A percentile compares a stretch with the other conserved stretches of the same genome.
Evolutionary conservation across 495 filamentous ascomycete genomes (phyloP).

Genomic region (Tuber melanosporum): DNA sequence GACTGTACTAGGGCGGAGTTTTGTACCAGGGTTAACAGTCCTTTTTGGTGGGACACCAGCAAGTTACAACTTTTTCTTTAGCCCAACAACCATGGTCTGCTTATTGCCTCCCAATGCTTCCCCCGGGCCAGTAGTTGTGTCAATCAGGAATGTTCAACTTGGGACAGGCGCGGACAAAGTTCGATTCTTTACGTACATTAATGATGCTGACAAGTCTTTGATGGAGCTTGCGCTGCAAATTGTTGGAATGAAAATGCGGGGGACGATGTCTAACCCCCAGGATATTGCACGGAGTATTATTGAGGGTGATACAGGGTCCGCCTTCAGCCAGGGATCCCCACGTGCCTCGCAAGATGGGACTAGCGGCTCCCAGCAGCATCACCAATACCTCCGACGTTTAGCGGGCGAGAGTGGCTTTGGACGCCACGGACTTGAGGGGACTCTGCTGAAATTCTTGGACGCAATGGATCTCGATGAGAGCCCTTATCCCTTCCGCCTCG

Average conservation of each 20-base stretch:
- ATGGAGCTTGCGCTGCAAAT: slow-evolving; percentile 55
- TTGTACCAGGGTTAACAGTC: slow-evolving; percentile 72
- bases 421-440: slow-evolving; percentile 56
- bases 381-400: slow-evolving; percentile 40
- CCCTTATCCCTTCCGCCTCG: slow-evolving; percentile 58
- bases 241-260: slow-evolving; percentile 54
- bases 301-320: slow-evolving; percentile 40
- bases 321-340: slow-evolving; percentile 27
- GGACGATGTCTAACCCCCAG: slow-evolving; percentile 48
- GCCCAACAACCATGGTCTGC: slow-evolving; percentile 74
- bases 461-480: slow-evolving; percentile 71
- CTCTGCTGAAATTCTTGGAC: slow-evolving; percentile 66
- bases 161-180: slow-evolving; percentile 48
- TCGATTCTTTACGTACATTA: slow-evolving; percentile 68
- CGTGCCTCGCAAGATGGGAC: slow-evolving; percentile 18
- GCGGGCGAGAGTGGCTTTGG: slow-evolving; percentile 37
- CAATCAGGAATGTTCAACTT: slow-evolving; percentile 47
- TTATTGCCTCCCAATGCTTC: slow-evolving; percentile 66
- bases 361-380: slow-evolving; percentile 27
- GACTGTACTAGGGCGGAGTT: slow-evolving; percentile 70
- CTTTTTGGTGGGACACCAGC: slow-evolving; percentile 76
- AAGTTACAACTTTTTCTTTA: slow-evolving; percentile 75
- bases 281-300: slow-evolving; percentile 54
- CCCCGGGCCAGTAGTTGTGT: slow-evolving; percentile 67
- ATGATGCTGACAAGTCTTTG: slow-evolving; percentile 70